These are phyloP conservation scores for Serendipita sp. DNA, from an alignment of 768 basidiomycete species.

Conservation along the genomic window DNA sequence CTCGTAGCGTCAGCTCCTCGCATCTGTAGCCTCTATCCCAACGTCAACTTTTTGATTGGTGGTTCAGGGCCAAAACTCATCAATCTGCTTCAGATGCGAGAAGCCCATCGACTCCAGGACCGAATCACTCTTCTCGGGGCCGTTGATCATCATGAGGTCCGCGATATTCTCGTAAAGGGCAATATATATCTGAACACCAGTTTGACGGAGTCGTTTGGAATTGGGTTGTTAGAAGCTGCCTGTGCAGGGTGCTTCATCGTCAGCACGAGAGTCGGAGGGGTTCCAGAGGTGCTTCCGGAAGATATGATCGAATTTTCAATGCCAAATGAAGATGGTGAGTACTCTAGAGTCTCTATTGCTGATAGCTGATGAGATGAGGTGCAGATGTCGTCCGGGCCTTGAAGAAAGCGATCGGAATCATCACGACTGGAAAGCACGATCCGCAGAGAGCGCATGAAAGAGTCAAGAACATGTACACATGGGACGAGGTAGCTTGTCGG, in stretches of 20 bases:
- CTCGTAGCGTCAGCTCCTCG: conserved; percentile 83
- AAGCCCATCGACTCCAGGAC: conserved; percentile 79
- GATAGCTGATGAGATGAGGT: not conserved
- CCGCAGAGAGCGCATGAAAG: conserved; percentile 61
- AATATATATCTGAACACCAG: conserved; percentile 92
- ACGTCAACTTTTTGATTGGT: conserved; percentile 80
- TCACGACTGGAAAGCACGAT: conserved; percentile 53
- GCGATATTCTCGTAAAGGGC: conserved; percentile 67
- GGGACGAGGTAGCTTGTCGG: conserved; percentile 61
- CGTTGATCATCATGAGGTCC: conserved; percentile 69
- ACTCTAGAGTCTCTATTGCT: not conserved
- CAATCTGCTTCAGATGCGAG: conserved; percentile 88
- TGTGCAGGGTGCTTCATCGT: conserved; percentile 91
- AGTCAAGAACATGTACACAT: conserved; percentile 73
- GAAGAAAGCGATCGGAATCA: conserved; percentile 58
- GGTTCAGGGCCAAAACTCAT: conserved; percentile 94
- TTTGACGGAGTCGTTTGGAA: conserved; percentile 91
- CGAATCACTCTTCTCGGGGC: conserved; percentile 80
- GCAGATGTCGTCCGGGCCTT: conserved; percentile 76
- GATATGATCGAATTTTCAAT: conserved; percentile 94
- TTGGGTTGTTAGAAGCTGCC: conserved; percentile 94
- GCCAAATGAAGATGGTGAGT: conserved; percentile 82
- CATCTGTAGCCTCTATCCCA: conserved; percentile 71
- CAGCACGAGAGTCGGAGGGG: conserved; percentile 84
- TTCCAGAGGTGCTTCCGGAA: conserved; percentile 83